phyloP scores from a whole-genome alignment of 805 yeast species.

The Wickerhamiella dianesei region DNA sequence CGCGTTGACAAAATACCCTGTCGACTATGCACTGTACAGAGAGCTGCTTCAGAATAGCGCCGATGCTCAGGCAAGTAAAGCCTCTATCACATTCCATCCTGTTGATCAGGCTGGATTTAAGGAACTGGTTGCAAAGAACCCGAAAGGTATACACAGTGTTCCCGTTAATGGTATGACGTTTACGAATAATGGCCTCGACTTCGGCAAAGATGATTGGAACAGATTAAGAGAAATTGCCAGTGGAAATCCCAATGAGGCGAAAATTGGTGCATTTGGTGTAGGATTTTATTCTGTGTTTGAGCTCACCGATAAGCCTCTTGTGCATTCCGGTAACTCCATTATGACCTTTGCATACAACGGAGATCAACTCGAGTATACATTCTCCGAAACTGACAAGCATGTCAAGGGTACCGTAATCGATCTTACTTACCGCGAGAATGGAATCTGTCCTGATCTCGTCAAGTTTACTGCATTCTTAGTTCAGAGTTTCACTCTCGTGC shows the following conservation, averaged over 20 bases:
- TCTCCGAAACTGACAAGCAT: constrained; percentile 15
- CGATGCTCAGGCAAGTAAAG: constrained; percentile 28
- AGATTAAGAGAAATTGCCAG: constrained; percentile 30
- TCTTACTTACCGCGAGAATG: constrained; percentile 24
- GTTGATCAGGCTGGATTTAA: constrained; percentile 3
- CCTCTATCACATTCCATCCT: constrained; percentile 22
- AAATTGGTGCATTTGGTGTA: constrained; percentile 33
- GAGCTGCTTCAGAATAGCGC: constrained; percentile 31
- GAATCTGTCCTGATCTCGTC: constrained; percentile 23
- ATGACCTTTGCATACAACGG: constrained; percentile 28
- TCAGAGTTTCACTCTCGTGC: constrained; percentile 28
- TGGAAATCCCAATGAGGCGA: constrained; percentile 32
- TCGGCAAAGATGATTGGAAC: constrained; percentile 28
- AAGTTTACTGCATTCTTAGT: constrained; percentile 27
- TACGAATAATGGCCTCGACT: constrained; percentile 25
- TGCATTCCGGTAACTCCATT: constrained; percentile 32
- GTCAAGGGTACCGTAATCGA: constrained; percentile 28
- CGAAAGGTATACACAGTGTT: constrained; percentile 19
- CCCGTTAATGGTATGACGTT: constrained; percentile 20
- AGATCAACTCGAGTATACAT: constrained; percentile 27
- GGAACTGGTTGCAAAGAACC: constrained; percentile 7
- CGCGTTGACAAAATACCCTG: constrained; percentile 31
- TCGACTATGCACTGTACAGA: constrained; percentile 29
- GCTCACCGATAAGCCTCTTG: constrained; percentile 66
- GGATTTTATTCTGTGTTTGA: constrained; percentile 63